These are phyloP conservation scores for Phyllosticta citribraziliensis DNA, from an alignment of 2,329 filamentous ascomycete species.

Conservation along the genomic window DNA sequence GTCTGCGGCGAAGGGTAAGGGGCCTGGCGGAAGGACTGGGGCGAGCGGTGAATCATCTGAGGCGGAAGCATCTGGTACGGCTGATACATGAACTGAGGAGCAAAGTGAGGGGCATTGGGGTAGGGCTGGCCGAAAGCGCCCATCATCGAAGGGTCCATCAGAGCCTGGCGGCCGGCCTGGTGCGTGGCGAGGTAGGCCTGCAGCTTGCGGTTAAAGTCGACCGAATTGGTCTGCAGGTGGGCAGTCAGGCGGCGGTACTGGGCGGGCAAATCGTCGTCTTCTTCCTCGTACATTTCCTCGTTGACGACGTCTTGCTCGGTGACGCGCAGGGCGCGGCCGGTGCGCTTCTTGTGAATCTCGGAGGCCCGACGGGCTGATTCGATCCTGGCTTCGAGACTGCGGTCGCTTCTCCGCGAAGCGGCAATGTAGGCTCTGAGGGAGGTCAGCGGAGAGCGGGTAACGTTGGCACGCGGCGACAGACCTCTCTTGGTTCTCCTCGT, in stretches of 20 bases:
- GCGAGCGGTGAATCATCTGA: constrained; percentile 23
- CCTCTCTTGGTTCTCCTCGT: constrained; percentile 73
- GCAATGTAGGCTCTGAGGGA: constrained; percentile 71
- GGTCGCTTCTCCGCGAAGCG: constrained; percentile 75
- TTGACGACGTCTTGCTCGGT: constrained; percentile 79
- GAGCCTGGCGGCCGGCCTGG: constrained; percentile 35
- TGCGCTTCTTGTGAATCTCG: constrained; percentile 81
- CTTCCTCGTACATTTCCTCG: constrained; percentile 94
- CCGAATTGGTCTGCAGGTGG: constrained; percentile 50
- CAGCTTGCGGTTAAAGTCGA: constrained; percentile 52
- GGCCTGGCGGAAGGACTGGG: constrained; percentile 14
- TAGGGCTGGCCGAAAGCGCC: constrained; percentile 19
- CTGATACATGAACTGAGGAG: constrained; percentile 27
- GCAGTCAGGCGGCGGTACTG: constrained; percentile 55
- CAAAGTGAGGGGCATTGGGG: constrained; percentile 29
- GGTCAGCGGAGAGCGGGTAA: constrained; percentile 11
- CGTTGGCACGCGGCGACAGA: constrained; percentile 16
- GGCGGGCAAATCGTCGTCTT: constrained; percentile 69
- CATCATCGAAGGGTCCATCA: constrained; percentile 4
- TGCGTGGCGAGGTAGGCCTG: constrained; percentile 50
- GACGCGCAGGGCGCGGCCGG: constrained; percentile 71
- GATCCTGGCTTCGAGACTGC: constrained; percentile 76
- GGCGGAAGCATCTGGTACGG: constrained; percentile 25
- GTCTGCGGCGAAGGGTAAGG: constrained; percentile 31
- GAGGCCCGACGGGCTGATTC: constrained; percentile 82